Conservation (phyloP, 139 green algal genomes). For the Coelastrella sp. region DNA sequence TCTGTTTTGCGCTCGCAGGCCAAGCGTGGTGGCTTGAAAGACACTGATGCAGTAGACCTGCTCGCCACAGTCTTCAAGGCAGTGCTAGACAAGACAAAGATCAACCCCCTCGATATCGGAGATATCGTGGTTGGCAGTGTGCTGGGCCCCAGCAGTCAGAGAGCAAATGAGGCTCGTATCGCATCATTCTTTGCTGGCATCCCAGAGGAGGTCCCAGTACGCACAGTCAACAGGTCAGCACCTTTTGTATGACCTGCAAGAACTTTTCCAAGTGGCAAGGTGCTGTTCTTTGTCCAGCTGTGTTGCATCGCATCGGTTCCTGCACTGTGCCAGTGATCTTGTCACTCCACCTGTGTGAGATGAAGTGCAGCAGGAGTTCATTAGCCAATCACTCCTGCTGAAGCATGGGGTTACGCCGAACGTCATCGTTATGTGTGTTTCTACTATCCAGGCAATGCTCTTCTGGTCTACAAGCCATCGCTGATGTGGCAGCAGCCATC, state of each 20-base stretch:
- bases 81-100: conserved; percentile 77
- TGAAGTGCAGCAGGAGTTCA: neutral
- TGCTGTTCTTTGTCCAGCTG: no score
- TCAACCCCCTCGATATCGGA: conserved; percentile 88
- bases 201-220: conserved; percentile 92
- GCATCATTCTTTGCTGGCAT: conserved; percentile 95
- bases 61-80: conserved; percentile 89
- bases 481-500: conserved; percentile 95
- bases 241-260: no score
- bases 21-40: conserved; percentile 90
- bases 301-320: no score
- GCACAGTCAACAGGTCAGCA: conserved; percentile 94
- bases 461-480: conserved; percentile 95
- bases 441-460: conserved; percentile 82
- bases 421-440: neutral
- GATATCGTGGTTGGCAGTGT: conserved; percentile 98
- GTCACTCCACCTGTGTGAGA: neutral
- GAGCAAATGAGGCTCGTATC: conserved; percentile 97
- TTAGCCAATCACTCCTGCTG: neutral
- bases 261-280: no score
- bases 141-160: conserved; percentile 92
- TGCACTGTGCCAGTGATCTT: no score
- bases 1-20: conserved; percentile 63
- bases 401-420: neutral
- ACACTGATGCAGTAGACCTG: conserved; percentile 94